Evolutionary conservation across 345 rosid species (phyloP).

Genomic region (Salix viminalis): DNA sequence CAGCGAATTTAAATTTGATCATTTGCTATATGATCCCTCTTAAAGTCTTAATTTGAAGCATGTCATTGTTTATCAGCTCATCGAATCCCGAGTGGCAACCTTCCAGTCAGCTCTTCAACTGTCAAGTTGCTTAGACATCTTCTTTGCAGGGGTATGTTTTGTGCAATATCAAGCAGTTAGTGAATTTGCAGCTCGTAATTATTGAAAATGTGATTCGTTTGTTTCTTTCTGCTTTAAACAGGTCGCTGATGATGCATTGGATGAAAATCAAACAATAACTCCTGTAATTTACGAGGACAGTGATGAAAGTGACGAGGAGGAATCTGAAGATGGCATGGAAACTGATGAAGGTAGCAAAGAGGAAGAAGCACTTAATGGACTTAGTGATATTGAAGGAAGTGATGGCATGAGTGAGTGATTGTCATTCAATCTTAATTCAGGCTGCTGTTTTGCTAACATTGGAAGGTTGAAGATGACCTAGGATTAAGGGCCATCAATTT

Average conservation of each 20-base stretch:
- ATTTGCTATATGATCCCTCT: background rate
- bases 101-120: slow-evolving; percentile 62
- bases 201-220: background rate
- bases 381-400: slow-evolving; percentile 45
- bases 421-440: background rate
- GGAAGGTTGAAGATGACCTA: background rate
- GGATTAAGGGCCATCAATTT: background rate
- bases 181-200: background rate
- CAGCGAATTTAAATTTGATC: background rate
- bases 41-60: background rate
- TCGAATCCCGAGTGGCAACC: slow-evolving; percentile 74
- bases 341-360: slow-evolving; percentile 29
- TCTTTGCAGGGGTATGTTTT: slow-evolving; percentile 44
- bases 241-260: slow-evolving; percentile 53
- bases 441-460: background rate
- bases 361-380: slow-evolving; percentile 36
- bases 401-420: slow-evolving; percentile 57
- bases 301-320: slow-evolving; percentile 69
- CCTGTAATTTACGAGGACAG: slow-evolving; percentile 43
- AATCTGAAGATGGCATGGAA: slow-evolving; percentile 58
- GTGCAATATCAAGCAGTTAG: background rate
- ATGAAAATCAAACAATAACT: slow-evolving; percentile 9
- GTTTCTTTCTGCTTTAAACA: slow-evolving; percentile 12
- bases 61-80: slow-evolving; percentile 49
- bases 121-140: slow-evolving; percentile 62